Conservation (phyloP, 805 yeast genomes). For the Starmera amethionina region DNA sequence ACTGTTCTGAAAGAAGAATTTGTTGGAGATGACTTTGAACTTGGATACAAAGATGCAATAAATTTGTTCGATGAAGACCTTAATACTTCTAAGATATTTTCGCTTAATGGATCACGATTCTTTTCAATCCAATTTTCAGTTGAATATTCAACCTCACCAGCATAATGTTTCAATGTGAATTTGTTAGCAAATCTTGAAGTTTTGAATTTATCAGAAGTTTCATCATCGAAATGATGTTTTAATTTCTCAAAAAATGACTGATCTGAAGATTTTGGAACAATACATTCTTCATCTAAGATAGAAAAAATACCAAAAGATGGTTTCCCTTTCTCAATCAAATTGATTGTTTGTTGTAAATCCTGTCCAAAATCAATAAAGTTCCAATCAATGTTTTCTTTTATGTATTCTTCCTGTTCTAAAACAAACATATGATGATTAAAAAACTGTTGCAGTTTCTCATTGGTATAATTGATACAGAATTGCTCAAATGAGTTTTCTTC, state of each 20-base stretch:
- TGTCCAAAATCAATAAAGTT: conserved; percentile 92
- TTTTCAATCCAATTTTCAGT: conserved; percentile 91
- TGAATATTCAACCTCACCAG: conserved; percentile 91
- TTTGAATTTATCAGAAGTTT: conserved; percentile 42
- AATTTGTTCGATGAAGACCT: conserved; percentile 47
- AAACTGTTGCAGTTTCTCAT: conserved; percentile 95
- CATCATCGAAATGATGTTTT: conserved; percentile 49
- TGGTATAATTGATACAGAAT: conserved; percentile 93
- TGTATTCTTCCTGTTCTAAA: conserved; percentile 91
- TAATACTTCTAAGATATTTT: conserved; percentile 54
- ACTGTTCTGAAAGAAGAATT: conserved; percentile 58
- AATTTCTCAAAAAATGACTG: conserved; percentile 73
- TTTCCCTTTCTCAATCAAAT: conserved; percentile 65
- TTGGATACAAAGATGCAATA: conserved; percentile 42
- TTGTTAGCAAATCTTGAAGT: conserved; percentile 71
- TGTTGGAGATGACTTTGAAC: conserved; percentile 23
- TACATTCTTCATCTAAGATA: conserved; percentile 87
- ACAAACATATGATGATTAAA: conserved; percentile 97
- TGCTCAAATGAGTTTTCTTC: conserved; percentile 92
- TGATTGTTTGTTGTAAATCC: conserved; percentile 90
- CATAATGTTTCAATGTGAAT: conserved; percentile 83
- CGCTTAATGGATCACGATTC: conserved; percentile 88
- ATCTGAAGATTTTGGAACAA: conserved; percentile 86
- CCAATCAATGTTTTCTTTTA: conserved; percentile 93
- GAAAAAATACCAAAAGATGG: conserved; percentile 73